Evolutionary conservation across 2,329 filamentous ascomycete genomes (phyloP).

Genomic region (Fusarium sp.): DNA sequence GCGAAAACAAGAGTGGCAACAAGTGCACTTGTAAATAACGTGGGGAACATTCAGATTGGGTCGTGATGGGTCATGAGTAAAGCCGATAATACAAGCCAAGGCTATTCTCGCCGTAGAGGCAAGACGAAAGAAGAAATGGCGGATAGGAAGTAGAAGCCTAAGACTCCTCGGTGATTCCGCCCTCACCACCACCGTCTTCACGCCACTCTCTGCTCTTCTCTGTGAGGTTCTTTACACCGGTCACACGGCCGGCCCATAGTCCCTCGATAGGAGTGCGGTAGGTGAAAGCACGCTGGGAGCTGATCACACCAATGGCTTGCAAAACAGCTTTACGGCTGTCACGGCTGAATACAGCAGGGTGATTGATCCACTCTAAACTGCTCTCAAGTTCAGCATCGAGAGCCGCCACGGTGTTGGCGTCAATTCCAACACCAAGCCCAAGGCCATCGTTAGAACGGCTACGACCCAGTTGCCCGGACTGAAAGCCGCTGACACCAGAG

Average conservation of each 20-base stretch:
- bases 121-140: conserved; percentile 30
- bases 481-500: conserved; percentile 56
- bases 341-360: conserved; percentile 92
- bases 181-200: conserved; percentile 83
- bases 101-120: conserved; percentile 35
- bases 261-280: conserved; percentile 91
- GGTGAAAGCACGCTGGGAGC: conserved; percentile 92
- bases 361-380: conserved; percentile 96
- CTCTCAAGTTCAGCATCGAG: conserved; percentile 92
- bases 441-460: conserved; percentile 69
- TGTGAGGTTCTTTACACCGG: conserved; percentile 83
- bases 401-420: conserved; percentile 82
- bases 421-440: conserved; percentile 79
- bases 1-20: conserved; percentile 17
- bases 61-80: conserved; percentile 47
- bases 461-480: conserved; percentile 60
- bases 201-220: conserved; percentile 92
- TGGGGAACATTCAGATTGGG: conserved; percentile 40
- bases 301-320: conserved; percentile 96
- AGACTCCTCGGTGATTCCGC: conserved; percentile 71
- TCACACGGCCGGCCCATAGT: conserved; percentile 87
- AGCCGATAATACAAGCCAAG: conserved; percentile 38
- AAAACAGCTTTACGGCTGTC: conserved; percentile 96
- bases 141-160: conserved; percentile 48
- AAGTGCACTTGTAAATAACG: conserved; percentile 38